Base-by-base conservation (phyloP, 495 filamentous ascomycete genomes). In the Penicillium diatomitis region DNA sequence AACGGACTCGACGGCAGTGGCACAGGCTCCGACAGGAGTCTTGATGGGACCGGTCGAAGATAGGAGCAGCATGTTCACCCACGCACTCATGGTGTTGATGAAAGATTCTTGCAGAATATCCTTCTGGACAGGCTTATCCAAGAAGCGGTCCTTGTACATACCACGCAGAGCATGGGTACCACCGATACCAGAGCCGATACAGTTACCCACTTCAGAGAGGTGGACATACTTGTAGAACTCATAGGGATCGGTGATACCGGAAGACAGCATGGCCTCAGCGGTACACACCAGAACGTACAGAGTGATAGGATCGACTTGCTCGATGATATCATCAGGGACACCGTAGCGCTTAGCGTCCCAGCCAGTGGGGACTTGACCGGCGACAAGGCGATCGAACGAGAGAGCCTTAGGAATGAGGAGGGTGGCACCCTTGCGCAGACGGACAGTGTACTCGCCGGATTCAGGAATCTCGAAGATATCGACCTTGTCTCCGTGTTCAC, bases 221-320 rank as follows among this genome's bases (percentile, higher is more conserved):
- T 99, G 92, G 49, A 99, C 92, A 60, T 99, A 97, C 72, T 96
- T 88, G 79, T 99, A 99, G 71, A 99, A 97, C 69, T 99, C 92
- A 60, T 96, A 99, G 27, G 92, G 94, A 65, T 99, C 94, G n/a
- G 90, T 96, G 65, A 99, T 90, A 83, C 92, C 92, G 44, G 90
- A 82, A 0, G 88, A 82, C 36, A 97, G 77, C 42, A 99, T 81
- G 8, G 91, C 78, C 67, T 99, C 94, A 4, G 85, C 89, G 32
- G 88, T 91, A 51, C 88, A 90, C 47, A 97, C 89, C 33, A 99
- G 83, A 20, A 96, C 89, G 58, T 86, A 97, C 36, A 99, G 75
- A 4, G 94, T 95, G 43, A 96, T 89, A 4, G 90, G 91, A 56
- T 99, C 94, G 44, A 99, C 92, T 68, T 99, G 92, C 40, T 84